phyloP scores from a whole-genome alignment of 108 stramenopile genomes.

The Nannochloropsis salina region DNA sequence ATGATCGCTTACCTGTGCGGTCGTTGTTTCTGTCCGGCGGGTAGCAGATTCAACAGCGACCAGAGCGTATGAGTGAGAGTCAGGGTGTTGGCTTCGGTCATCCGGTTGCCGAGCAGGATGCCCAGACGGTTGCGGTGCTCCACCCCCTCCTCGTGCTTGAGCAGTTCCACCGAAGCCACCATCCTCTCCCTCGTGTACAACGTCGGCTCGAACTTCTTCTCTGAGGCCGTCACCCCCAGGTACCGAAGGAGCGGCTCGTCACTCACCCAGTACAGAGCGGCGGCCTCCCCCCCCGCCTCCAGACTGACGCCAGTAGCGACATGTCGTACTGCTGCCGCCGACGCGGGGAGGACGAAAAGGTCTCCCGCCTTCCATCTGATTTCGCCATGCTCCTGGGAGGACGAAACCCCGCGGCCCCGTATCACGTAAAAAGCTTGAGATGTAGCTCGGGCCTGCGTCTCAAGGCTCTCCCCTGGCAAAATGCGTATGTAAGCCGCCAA shows the following conservation, averaged over 20 bases:
- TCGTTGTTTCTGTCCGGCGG: conserved; percentile 29
- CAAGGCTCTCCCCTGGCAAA: neutral
- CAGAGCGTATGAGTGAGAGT: conserved; percentile 49
- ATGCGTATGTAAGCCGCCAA: conserved; percentile 41
- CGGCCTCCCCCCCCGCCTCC: neutral
- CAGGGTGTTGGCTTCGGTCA: conserved; percentile 36
- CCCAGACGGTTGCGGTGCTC: conserved; percentile 46
- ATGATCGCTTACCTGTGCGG: conserved; percentile 35
- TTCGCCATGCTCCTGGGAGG: neutral
- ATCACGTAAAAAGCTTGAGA: conserved; percentile 51
- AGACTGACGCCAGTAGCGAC: neutral
- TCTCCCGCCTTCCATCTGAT: conserved; percentile 43
- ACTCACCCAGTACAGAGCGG: conserved; percentile 45
- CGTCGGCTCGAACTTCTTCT: conserved; percentile 30
- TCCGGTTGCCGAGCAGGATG: conserved; percentile 26
- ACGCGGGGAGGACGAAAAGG: conserved; percentile 40
- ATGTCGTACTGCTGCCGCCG: conserved; percentile 21
- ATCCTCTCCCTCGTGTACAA: conserved; percentile 27
- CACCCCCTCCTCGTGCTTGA: conserved; percentile 31
- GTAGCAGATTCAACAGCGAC: conserved; percentile 41
- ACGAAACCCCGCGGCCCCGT: conserved; percentile 26
- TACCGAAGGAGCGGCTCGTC: conserved; percentile 46
- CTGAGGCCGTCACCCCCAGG: conserved; percentile 35
- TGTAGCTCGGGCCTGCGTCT: conserved; percentile 33
- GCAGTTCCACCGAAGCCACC: conserved; percentile 31